A percentile compares a stretch with the other conserved stretches of the same genome.
Conservation (phyloP, 352 stramenopile genomes). For the Globisporangium megalacanthum region DNA sequence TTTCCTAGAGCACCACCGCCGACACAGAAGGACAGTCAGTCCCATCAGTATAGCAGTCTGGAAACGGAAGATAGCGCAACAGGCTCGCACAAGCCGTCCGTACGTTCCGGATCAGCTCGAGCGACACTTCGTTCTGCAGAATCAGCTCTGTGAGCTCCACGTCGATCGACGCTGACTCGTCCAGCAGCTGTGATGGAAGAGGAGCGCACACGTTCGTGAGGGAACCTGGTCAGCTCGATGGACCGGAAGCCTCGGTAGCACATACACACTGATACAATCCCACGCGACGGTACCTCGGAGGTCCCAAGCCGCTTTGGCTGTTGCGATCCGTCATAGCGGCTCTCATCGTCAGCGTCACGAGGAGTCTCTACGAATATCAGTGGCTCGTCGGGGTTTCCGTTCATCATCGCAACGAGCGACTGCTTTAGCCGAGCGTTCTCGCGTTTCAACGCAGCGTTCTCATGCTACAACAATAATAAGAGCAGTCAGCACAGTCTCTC, state of each 20-base stretch:
- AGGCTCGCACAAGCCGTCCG: conserved; percentile 3
- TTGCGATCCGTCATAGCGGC: neutral
- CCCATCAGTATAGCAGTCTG: neutral
- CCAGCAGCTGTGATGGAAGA: conserved; percentile 32
- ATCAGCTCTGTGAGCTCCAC: conserved; percentile 81
- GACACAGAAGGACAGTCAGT: neutral
- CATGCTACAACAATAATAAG: conserved; percentile 17
- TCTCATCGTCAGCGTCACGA: conserved; percentile 1
- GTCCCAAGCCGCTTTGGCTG: conserved; percentile 7
- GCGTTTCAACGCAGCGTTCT: conserved; percentile 41
- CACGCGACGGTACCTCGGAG: conserved; percentile 3
- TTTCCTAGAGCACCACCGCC: conserved; percentile 29
- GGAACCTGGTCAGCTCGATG: too few relatives aligned
- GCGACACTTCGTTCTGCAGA: conserved; percentile 79
- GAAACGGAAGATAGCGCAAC: neutral
- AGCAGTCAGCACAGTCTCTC: neutral
- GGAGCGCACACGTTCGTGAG: too few relatives aligned
- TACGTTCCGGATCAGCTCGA: conserved; percentile 79
- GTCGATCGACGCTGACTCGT: conserved; percentile 68
- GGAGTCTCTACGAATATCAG: neutral
- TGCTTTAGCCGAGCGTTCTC: conserved; percentile 42
- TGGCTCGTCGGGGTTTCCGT: conserved; percentile 4
- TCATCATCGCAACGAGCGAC: conserved; percentile 23
- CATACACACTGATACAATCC: neutral
- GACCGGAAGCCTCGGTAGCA: too few relatives aligned